phyloP scores from a whole-genome alignment of 1,284 basidiomycete genomes.

The Polyporus tsugae region DNA sequence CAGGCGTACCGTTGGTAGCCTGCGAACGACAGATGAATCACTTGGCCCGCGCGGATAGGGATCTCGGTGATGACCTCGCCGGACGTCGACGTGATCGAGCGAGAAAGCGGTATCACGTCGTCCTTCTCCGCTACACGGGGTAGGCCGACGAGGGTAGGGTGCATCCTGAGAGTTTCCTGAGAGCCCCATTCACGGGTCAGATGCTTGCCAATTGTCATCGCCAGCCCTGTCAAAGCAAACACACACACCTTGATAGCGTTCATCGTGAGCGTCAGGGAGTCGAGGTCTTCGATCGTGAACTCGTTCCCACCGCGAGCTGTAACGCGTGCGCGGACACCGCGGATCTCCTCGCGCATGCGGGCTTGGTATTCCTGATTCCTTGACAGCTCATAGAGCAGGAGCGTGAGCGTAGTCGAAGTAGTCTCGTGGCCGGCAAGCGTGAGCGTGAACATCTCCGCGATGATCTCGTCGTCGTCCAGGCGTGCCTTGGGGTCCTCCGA shows the following conservation, averaged over 20 bases:
- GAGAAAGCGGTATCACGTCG: constrained; percentile 49
- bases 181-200: neutral
- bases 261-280: constrained; percentile 36
- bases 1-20: constrained; percentile 45
- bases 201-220: too few relatives aligned
- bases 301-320: constrained; percentile 36
- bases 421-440: constrained; percentile 39
- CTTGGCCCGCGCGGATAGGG: constrained; percentile 47
- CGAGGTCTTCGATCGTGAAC: constrained; percentile 42
- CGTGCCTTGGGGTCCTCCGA: constrained; percentile 51
- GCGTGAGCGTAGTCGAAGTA: constrained; percentile 36
- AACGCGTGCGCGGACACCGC: constrained; percentile 29
- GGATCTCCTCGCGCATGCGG: constrained; percentile 40
- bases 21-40: constrained; percentile 42
- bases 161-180: constrained; percentile 50
- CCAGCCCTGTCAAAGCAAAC: neutral
- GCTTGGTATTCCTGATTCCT: constrained; percentile 40
- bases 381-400: constrained; percentile 42
- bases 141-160: constrained; percentile 45
- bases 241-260: constrained; percentile 28
- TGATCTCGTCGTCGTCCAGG: constrained; percentile 54
- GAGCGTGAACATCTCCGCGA: constrained; percentile 59
- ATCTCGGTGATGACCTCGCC: constrained; percentile 44
- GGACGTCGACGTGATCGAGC: constrained; percentile 44
- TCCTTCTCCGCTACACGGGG: constrained; percentile 42